Conservation (phyloP, 1,139 yeast genomes). For the Hemisphaericaspora subhashii region DNA sequence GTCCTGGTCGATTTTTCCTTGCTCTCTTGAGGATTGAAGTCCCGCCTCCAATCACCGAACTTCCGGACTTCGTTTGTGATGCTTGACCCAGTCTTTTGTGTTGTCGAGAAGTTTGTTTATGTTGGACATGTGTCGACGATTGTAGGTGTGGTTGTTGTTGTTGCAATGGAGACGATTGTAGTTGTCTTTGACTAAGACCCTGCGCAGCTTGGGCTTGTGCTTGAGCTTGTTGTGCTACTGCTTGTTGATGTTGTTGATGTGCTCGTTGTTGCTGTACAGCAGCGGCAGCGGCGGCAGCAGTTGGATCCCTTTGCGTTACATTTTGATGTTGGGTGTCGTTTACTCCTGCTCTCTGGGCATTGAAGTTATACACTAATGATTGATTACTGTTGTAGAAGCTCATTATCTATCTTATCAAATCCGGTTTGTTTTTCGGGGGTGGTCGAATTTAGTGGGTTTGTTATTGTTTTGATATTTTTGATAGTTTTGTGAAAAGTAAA, state of each 20-base stretch:
- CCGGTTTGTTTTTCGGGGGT: constrained; percentile 5
- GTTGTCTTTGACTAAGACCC: no score
- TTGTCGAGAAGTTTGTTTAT: constrained; percentile 14
- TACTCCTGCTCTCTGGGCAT: neutral
- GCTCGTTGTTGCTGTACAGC: constrained; percentile 21
- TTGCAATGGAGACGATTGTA: constrained; percentile 11
- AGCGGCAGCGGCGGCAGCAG: constrained; percentile 17
- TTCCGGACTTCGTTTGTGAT: no score
- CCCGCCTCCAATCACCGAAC: constrained; percentile 19
- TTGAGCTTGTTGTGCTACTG: neutral
- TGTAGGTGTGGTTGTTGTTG: constrained; percentile 9
- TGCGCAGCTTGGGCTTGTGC: constrained; percentile 14
- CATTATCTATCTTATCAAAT: constrained; percentile 4
- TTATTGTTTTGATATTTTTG: neutral
- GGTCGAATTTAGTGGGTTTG: neutral
- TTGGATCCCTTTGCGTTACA: constrained; percentile 4
- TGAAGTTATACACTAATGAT: constrained; percentile 7
- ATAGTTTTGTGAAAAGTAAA: neutral
- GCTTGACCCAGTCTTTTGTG: neutral
- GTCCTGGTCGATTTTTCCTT: constrained; percentile 48
- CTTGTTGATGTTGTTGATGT: constrained; percentile 14
- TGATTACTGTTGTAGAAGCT: constrained; percentile 9
- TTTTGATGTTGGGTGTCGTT: neutral
- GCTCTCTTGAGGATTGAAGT: constrained; percentile 20
- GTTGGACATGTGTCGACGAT: constrained; percentile 1